Evolutionary conservation across 768 basidiomycete species (phyloP), one percentile per base, ranked within the genome.

Genomic region (Neoboletus subvelutipes): DNA sequence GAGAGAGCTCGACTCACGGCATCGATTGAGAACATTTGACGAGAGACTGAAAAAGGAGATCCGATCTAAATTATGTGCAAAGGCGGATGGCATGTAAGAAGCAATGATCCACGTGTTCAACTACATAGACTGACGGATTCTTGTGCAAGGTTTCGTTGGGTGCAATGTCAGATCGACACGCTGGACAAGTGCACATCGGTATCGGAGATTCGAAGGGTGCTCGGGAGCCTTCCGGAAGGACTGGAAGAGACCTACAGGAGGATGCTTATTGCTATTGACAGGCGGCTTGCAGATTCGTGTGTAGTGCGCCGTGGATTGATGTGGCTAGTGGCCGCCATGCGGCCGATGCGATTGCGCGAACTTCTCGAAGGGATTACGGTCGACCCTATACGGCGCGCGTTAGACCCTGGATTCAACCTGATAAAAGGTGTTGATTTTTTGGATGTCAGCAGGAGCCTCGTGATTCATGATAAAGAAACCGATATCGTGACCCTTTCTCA

Each of bases 41-140:
- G 20, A 3, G 11, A 13, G 24, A 2, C 6, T 68, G 10, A 61
- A 55, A 18, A 31, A 48, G 3, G 58, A 64, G 2, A 59, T 69
- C 6, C 45, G 18, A 22, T 43, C 24, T 0, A 8, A 20, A 2
- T 24, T 69, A 13, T 56, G 50, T 37, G 24, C 26, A 2, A 55
- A 46, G n/a, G 57, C 66, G 9, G 62, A 64, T 24, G 67, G 67
- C 17, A 67, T 67, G 67, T 68, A 37, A 39, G 66, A 5, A 4
- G 6, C 15, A 1, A 18, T 36, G 6, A 15, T 39, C 22, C 2
- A 11, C 4, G 1, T 37, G 1, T 20, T 47, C n/a, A 8, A 20
- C 0, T 29, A 11, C 3, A 6, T 26, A 3, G 15, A 37, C 43
- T 47, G 18, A 61, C 29, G 2, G 12, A 4, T 20, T 9, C 26